Percentiles rank a stretch among this genome's conserved stretches.
These are phyloP conservation scores for Pascua sp. DNA, from an alignment of 1,284 basidiomycete species.

Conservation along the genomic window DNA sequence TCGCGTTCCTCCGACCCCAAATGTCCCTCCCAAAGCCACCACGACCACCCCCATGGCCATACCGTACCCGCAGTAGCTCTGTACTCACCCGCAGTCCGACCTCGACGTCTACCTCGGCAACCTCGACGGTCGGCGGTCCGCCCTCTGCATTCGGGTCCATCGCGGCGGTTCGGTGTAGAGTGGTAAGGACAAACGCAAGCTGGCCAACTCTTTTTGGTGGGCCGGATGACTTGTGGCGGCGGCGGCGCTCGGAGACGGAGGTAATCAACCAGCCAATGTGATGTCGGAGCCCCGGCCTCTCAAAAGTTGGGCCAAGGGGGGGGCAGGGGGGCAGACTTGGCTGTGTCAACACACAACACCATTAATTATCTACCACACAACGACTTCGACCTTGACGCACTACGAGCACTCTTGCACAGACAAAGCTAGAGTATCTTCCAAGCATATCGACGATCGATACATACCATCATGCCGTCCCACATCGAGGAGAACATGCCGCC, in stretches of 20 bases:
- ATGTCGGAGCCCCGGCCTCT: constrained; percentile 4
- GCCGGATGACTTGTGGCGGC: background rate
- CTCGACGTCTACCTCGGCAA: constrained; percentile 43
- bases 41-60: too few relatives aligned
- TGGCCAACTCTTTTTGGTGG: background rate
- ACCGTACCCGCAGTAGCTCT: too few relatives aligned
- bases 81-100: constrained; percentile 5
- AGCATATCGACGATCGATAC: background rate
- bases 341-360: too few relatives aligned
- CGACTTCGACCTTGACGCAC: background rate
- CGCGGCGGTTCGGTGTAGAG: background rate
- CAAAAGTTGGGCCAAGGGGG: constrained; percentile 1
- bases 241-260: background rate
- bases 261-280: background rate
- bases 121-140: constrained; percentile 32
- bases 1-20: too few relatives aligned
- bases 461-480: constrained; percentile 3
- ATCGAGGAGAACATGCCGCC: constrained; percentile 55
- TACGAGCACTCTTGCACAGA: background rate
- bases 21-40: too few relatives aligned
- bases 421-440: background rate
- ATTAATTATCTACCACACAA: background rate
- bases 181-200: background rate
- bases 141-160: constrained; percentile 47
- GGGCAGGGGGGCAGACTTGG: too few relatives aligned